Base-by-base conservation (phyloP, 768 basidiomycete genomes). In the Pseudohyphozyma bogoriensis region DNA sequence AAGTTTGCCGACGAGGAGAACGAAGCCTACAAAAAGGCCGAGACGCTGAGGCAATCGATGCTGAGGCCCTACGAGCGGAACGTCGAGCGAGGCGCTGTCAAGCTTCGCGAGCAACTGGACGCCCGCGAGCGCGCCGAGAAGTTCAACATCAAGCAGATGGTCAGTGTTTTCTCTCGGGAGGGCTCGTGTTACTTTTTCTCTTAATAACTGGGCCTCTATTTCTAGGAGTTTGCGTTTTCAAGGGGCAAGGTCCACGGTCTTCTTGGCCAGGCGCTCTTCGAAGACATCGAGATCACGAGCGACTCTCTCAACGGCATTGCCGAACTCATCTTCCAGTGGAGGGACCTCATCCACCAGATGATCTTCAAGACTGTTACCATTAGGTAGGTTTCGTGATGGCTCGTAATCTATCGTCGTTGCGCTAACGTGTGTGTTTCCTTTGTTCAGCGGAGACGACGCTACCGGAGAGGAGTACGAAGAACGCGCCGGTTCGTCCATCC, bases 401-500 rank as follows among this genome's bases (percentile, higher is more conserved):
- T 3, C n/a, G n/a, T n/a, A n/a, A n/a, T n/a, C n/a, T 6, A 16
- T 15, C 44, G 5, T 42, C 39, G 10, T 55, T 22, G 22, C 22
- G 10, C 54, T 55, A 11, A 35, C 13, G 29, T 20, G 18, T 8
- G 22, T 18, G 29, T 11, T 51, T n/a, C n/a, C 24, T 51, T 55
- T n/a, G 26, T 57, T 64, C 46, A 52, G 56, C 5, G 63, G 62
- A 18, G 62, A 68, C 7, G 46, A 68, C 16, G 67, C 65, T 11
- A 61, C 67, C 0, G 69, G 64, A 18, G 65, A 66, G 11, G 67
- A 68, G 54, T 70, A 68, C 56, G 64, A 66, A 42, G n/a, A n/a
- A n/a, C n/a, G n/a, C n/a, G n/a, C n/a, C n/a, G n/a, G n/a, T n/a
- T n/a, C n/a, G n/a, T n/a, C n/a, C n/a, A n/a, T n/a, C n/a, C n/a